These are phyloP conservation scores for Striga hermonthica DNA, from an alignment of 305 asterid species.

Conservation along the genomic window DNA sequence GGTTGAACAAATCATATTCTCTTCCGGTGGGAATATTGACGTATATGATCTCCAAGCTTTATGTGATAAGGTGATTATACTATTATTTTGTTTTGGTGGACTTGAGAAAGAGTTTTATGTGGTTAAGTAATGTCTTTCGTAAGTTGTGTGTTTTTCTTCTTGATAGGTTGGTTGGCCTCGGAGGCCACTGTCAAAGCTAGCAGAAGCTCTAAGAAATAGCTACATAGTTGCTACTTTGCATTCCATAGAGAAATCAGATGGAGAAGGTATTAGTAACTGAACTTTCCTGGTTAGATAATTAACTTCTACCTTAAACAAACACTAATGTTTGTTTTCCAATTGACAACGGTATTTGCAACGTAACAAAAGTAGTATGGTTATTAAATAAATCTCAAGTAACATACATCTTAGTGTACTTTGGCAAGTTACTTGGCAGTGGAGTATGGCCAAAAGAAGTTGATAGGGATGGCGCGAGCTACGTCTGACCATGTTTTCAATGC, in stretches of 20 bases:
- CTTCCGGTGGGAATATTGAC: conserved; percentile 84
- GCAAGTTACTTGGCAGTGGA: conserved; percentile 93
- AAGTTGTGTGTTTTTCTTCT: neutral
- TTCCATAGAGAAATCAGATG: conserved; percentile 52
- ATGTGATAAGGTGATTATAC: conserved; percentile 72
- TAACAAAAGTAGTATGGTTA: conserved; percentile 26
- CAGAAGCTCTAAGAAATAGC: conserved; percentile 90
- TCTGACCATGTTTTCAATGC: conserved; percentile 99
- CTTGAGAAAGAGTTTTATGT: neutral
- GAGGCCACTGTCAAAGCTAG: conserved; percentile 85
- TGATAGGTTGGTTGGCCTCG: conserved; percentile 98
- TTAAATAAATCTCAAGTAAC: conserved; percentile 53
- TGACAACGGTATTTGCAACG: conserved; percentile 8
- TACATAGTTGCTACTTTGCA: conserved; percentile 89
- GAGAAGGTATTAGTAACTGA: conserved; percentile 52
- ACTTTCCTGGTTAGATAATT: conserved; percentile 26
- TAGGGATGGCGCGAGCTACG: conserved; percentile 99
- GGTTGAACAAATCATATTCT: conserved; percentile 80
- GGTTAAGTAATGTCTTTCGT: neutral
- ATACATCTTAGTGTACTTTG: conserved; percentile 80
- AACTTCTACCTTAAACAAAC: conserved; percentile 9
- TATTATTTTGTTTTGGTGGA: neutral
- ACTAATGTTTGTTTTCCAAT: conserved; percentile 5
- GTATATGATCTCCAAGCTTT: conserved; percentile 84
- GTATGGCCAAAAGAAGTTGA: conserved; percentile 69